phyloP scores from a whole-genome alignment of 345 rosid species.

The Citrus mangshanensis region DNA sequence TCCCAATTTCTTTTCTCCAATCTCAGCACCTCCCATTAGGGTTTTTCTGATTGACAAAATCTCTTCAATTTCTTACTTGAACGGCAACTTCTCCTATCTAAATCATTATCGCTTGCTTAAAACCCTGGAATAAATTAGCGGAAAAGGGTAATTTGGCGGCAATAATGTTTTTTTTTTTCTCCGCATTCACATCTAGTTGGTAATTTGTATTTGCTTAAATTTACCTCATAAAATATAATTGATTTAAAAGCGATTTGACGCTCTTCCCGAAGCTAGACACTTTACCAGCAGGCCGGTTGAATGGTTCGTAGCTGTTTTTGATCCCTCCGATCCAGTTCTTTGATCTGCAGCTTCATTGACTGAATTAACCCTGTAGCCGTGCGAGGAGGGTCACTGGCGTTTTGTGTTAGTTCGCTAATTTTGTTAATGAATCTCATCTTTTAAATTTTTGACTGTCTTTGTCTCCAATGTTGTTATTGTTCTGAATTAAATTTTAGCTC shows the following conservation, averaged over 20 bases:
- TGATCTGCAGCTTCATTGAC: too few relatives aligned
- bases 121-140: not conserved
- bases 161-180: too few relatives aligned
- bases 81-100: not conserved
- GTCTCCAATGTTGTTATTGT: not conserved
- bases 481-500: not conserved
- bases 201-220: too few relatives aligned
- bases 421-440: not conserved
- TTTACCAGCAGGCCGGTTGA: too few relatives aligned
- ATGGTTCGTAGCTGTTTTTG: too few relatives aligned
- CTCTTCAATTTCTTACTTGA: not conserved
- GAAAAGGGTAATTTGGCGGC: not conserved
- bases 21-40: not conserved
- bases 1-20: not conserved
- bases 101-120: not conserved
- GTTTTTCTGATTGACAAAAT: slow-evolving; percentile 3
- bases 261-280: too few relatives aligned
- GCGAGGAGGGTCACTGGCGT: not conserved
- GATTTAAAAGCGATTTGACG: too few relatives aligned
- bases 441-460: not conserved
- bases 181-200: too few relatives aligned
- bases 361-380: not conserved
- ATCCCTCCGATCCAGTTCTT: too few relatives aligned
- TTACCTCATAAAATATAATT: too few relatives aligned
- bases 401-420: not conserved